phyloP scores from a whole-genome alignment of 1,139 yeast genomes.

The Wickerhamiella infanticola region DNA sequence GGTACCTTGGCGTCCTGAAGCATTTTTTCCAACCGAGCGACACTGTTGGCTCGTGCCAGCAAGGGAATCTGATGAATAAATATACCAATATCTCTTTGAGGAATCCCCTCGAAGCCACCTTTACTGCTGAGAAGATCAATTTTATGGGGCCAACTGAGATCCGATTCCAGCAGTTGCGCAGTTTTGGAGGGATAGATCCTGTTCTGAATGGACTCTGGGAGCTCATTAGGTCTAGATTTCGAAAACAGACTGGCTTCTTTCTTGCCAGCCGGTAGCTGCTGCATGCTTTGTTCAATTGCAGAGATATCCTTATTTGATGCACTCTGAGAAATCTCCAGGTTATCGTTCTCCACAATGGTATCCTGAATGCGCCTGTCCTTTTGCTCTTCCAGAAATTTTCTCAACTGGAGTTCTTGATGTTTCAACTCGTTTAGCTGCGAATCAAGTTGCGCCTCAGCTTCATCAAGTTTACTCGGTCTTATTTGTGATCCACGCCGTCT shows the following conservation, averaged over 20 bases:
- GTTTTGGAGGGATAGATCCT: neutral
- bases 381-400: constrained; percentile 1
- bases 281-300: constrained; percentile 4
- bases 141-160: neutral
- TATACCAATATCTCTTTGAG: constrained; percentile 16
- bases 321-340: neutral
- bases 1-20: constrained; percentile 15
- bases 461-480: neutral
- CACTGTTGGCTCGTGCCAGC: constrained; percentile 14
- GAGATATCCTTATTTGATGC: constrained; percentile 7
- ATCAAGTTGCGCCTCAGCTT: constrained; percentile 7
- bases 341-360: constrained; percentile 2
- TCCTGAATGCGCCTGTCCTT: constrained; percentile 5
- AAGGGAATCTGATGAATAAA: constrained; percentile 19
- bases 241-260: neutral
- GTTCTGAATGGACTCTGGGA: neutral
- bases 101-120: constrained; percentile 13
- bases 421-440: constrained; percentile 8
- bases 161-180: neutral
- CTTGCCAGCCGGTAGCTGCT: neutral
- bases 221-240: neutral
- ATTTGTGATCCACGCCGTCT: neutral
- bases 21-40: constrained; percentile 18
- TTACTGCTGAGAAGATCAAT: neutral
- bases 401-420: constrained; percentile 5